Evolutionary conservation across 768 basidiomycete genomes (phyloP).

Genomic region (Daedaleopsis sinensis): DNA sequence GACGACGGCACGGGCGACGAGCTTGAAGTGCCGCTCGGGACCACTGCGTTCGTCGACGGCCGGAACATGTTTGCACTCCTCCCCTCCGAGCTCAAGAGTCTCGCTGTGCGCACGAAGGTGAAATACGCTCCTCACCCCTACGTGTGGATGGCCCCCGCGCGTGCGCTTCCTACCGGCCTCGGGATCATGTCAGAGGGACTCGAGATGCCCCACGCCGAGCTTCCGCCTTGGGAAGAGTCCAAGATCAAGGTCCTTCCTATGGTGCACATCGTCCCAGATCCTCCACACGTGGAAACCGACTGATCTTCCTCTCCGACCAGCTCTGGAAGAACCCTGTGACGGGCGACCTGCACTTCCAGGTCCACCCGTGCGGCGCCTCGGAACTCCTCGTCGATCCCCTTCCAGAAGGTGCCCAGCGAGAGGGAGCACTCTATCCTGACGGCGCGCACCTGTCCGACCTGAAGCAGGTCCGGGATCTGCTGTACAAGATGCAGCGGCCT

Average conservation of each 20-base stretch:
- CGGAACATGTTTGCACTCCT: conserved; percentile 85
- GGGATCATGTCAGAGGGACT: conserved; percentile 80
- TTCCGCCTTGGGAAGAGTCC: conserved; percentile 82
- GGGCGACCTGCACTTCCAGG: conserved; percentile 81
- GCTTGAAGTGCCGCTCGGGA: conserved; percentile 80
- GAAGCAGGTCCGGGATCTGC: conserved; percentile 65
- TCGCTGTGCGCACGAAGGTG: conserved; percentile 77
- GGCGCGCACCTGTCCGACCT: conserved; percentile 79
- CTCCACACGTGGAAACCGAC: neutral
- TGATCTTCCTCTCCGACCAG: conserved; percentile 36
- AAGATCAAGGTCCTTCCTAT: conserved; percentile 75
- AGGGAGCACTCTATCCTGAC: conserved; percentile 79
- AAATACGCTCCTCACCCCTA: conserved; percentile 87
- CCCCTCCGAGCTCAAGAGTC: conserved; percentile 68
- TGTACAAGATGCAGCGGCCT: conserved; percentile 89
- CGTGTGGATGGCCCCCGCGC: conserved; percentile 86
- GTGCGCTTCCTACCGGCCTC: conserved; percentile 74
- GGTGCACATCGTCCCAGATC: conserved; percentile 33
- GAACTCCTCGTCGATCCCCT: conserved; percentile 77
- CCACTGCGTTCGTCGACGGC: conserved; percentile 84
- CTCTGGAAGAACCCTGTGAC: conserved; percentile 94
- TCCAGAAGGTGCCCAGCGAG: conserved; percentile 56
- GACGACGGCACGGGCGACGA: conserved; percentile 90
- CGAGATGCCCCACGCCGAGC: conserved; percentile 65
- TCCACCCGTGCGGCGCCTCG: conserved; percentile 78